Conservation (phyloP, 2,329 filamentous ascomycete genomes). For the Pyrenochaeta sp. region DNA sequence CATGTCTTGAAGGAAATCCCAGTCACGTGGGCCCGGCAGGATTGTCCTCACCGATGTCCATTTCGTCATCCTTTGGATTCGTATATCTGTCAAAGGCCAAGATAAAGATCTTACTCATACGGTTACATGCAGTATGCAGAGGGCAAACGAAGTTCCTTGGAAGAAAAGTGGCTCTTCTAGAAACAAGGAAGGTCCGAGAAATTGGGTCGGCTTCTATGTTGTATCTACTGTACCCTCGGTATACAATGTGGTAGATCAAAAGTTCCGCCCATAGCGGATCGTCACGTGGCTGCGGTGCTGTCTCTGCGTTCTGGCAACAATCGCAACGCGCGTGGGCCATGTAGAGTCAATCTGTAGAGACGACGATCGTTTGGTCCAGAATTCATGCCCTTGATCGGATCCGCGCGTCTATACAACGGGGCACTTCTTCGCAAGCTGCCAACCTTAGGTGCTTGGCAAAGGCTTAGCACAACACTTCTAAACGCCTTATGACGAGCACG, state of each 20-base stretch:
- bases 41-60: background rate
- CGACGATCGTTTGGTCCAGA: background rate
- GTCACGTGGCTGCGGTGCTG: background rate
- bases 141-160: background rate
- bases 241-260: background rate
- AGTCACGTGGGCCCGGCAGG: background rate
- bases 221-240: background rate
- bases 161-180: constrained; percentile 3
- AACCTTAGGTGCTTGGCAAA: background rate
- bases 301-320: background rate
- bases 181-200: background rate
- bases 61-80: no score
- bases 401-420: background rate
- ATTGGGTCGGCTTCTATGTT: background rate
- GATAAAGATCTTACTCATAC: constrained; percentile 15
- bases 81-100: background rate
- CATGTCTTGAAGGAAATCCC: background rate
- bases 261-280: background rate
- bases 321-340: background rate
- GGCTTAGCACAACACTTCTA: background rate
- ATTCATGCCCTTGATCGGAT: background rate
- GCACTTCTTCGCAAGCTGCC: background rate
- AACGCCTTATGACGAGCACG: background rate
- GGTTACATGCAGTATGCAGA: constrained; percentile 10
- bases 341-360: background rate